Conservation (phyloP, 1,139 yeast species). For the Zhuliangozyma blackwelliae region DNA sequence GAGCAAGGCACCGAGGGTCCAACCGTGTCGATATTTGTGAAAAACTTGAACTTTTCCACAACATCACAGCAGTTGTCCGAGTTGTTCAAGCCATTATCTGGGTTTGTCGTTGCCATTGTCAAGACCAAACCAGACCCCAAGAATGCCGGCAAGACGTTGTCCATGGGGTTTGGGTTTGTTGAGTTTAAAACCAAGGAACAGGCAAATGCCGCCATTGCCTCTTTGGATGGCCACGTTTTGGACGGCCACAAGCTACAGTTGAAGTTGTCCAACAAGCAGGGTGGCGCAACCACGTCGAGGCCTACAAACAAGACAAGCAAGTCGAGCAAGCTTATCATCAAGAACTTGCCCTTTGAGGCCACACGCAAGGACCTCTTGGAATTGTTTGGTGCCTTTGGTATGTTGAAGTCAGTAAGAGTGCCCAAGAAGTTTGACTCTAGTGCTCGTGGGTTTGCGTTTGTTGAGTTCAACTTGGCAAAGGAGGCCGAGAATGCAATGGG, state of each 20-base stretch:
- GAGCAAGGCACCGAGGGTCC: constrained; percentile 53
- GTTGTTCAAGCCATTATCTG: constrained; percentile 66
- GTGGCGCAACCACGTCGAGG: constrained; percentile 18
- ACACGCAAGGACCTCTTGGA: constrained; percentile 87
- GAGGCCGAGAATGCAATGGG: constrained; percentile 97
- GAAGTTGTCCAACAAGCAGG: constrained; percentile 76
- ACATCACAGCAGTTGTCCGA: constrained; percentile 53
- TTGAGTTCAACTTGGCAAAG: constrained; percentile 80
- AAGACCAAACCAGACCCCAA: constrained; percentile 88
- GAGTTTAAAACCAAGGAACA: constrained; percentile 78
- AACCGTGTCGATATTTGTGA: constrained; percentile 82
- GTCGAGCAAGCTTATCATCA: constrained; percentile 78
- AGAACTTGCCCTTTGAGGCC: constrained; percentile 96
- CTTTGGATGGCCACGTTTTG: constrained; percentile 72
- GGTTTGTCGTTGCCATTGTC: constrained; percentile 78
- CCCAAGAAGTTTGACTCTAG: constrained; percentile 94
- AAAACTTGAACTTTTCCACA: constrained; percentile 86
- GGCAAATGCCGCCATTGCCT: constrained; percentile 70
- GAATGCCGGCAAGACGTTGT: constrained; percentile 55
- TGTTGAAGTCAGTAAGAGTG: constrained; percentile 87
- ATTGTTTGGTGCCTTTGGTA: constrained; percentile 90
- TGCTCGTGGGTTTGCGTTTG: constrained; percentile 97
- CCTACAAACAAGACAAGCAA: constrained; percentile 31
- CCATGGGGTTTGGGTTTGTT: constrained; percentile 98
- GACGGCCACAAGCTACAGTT: constrained; percentile 90